Evolutionary conservation across 371 early-diverging fungal genomes (phyloP), one percentile per base, ranked within the genome.

Genomic region (Mortierella sp.): DNA sequence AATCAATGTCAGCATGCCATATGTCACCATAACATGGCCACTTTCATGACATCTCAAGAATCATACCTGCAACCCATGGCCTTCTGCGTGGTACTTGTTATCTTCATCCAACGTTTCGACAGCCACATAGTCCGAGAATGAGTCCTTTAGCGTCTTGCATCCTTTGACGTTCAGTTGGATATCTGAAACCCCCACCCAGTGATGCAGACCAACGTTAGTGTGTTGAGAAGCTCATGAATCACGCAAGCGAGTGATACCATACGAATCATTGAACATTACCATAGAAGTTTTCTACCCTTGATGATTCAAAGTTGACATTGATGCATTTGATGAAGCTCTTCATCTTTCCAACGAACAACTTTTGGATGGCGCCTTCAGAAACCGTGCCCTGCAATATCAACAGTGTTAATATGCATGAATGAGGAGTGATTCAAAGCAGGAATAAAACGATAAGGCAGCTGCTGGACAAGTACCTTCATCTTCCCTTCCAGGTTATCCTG

Each of bases 61-160:
- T 21, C 14, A n/a, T 65, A 69, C 80, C 71, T 98, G 98, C 46
- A 97, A 83, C 3, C 99, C 99, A 81, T 93, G 87, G 19, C 93
- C 95, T 77, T 99, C 99, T 25, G 99, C 98, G 74, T 84, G 84
- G 79, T 99, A 99, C 76, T 94, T 94, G 88, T 99, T 99, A 25
- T 98, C 98, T n/a, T 96, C 99, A 56, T 97, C 95, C 34, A 99
- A 83, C 14, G 90, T 94, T 79, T 98, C 98, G 16, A 90, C 93
- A 39, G 86, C 85, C 61, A 94, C 84, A 80, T 98, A 98, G 61
- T 94, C 87, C 28, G 84, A 85, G 82, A 99, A 96, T 0, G 99
- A 97, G 29, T 97, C 97, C n/a, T 83, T 72, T 22, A 99, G 79
- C 57, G 87, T 92, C 47, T 89, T 90, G 80, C 90, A 92, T 4